These are phyloP conservation scores for Spiromastix sp. DNA, from an alignment of 2,329 filamentous ascomycete species.

Conservation along the genomic window DNA sequence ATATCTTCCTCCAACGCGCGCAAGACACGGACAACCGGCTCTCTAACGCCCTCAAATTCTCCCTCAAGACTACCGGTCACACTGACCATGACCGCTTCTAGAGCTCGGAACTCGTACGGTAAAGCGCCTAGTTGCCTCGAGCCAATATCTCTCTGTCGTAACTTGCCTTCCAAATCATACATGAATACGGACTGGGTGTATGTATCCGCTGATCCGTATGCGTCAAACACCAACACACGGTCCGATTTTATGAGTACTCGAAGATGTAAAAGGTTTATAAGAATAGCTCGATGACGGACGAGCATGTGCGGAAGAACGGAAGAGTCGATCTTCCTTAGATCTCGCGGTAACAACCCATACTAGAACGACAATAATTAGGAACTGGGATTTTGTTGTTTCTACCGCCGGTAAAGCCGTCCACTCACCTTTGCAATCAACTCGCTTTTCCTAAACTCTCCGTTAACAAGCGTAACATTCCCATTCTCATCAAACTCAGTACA, in stretches of 20 bases:
- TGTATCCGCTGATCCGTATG: conserved; percentile 86
- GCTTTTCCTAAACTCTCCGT: conserved; percentile 94
- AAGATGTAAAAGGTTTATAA: conserved; percentile 93
- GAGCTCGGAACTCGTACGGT: conserved; percentile 89
- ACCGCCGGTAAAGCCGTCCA: conserved; percentile 1
- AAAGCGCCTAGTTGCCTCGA: conserved; percentile 52
- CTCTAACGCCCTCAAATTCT: conserved; percentile 87
- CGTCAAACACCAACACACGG: conserved; percentile 88
- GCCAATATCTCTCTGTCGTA: conserved; percentile 58
- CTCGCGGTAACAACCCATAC: conserved; percentile 87
- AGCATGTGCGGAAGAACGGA: conserved; percentile 92
- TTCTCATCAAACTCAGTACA: conserved; percentile 93
- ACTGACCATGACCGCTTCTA: conserved; percentile 89
- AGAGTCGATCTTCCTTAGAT: conserved; percentile 95
- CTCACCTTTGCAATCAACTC: conserved; percentile 86
- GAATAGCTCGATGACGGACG: conserved; percentile 81
- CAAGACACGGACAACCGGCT: conserved; percentile 81
- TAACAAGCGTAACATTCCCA: conserved; percentile 83
- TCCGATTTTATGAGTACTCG: conserved; percentile 93
- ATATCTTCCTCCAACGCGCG: conserved; percentile 93
- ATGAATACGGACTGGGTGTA: conserved; percentile 96
- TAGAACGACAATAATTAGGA: conserved; percentile 24
- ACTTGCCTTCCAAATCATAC: conserved; percentile 89
- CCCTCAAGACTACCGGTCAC: conserved; percentile 86
- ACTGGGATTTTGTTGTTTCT: neutral